phyloP scores from a whole-genome alignment of 345 rosid species.

The Mallotus nudiflorus region DNA sequence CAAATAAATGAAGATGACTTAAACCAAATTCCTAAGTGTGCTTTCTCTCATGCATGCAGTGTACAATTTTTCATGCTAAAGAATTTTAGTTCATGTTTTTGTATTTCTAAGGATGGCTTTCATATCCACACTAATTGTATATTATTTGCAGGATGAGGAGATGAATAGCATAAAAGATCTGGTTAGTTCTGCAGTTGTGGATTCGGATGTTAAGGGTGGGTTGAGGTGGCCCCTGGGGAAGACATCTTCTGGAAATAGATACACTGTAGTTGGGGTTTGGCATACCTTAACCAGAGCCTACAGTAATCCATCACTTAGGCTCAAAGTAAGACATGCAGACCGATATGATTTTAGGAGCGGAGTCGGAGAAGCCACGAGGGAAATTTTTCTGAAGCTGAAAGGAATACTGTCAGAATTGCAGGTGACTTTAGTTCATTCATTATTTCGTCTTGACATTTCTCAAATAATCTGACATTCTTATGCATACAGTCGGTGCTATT shows the following conservation, averaged over 20 bases:
- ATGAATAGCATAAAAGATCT: slow-evolving; percentile 40
- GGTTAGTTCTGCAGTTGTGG: slow-evolving; percentile 50
- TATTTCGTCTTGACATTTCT: background rate
- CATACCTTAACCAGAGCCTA: slow-evolving; percentile 42
- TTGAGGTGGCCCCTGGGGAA: slow-evolving; percentile 60
- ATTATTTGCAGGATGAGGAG: slow-evolving; percentile 56
- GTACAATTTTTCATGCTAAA: background rate
- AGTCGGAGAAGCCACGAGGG: slow-evolving; percentile 39
- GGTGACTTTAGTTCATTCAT: slow-evolving; percentile 17
- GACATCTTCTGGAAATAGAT: slow-evolving; percentile 44
- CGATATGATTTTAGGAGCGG: slow-evolving; percentile 48
- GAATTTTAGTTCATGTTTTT: background rate
- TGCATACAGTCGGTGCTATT: too few species aligned
- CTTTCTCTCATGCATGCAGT: background rate
- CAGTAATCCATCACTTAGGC: slow-evolving; percentile 39
- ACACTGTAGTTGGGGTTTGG: slow-evolving; percentile 43
- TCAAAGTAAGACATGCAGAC: slow-evolving; percentile 58
- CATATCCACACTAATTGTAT: background rate
- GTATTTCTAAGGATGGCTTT: background rate
- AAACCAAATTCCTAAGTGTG: background rate
- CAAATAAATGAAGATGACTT: background rate
- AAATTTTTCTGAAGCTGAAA: slow-evolving; percentile 48
- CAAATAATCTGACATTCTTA: background rate
- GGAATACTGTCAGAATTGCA: slow-evolving; percentile 40
- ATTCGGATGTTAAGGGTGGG: slow-evolving; percentile 66